phyloP scores from a whole-genome alignment of 2,329 filamentous ascomycete species.

The Fusarium sp. region DNA sequence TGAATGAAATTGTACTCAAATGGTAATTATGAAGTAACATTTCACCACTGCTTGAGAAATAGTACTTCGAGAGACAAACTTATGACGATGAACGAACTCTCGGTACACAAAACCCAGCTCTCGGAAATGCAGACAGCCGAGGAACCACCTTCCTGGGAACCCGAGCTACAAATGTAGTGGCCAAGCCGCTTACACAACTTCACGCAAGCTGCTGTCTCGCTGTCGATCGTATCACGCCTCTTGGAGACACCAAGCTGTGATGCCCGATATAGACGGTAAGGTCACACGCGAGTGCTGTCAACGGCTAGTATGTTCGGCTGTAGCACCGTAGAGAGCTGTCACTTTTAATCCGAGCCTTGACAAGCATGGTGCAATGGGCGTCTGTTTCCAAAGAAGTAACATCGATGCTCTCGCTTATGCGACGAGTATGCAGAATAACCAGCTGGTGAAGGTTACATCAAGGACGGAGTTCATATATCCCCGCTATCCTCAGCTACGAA shows the following conservation, averaged over 20 bases:
- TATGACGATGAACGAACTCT: slow-evolving; percentile 6
- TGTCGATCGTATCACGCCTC: slow-evolving; percentile 38
- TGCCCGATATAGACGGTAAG: slow-evolving; percentile 31
- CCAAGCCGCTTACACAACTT: slow-evolving; percentile 43
- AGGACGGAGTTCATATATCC: slow-evolving; percentile 17
- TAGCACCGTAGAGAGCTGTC: slow-evolving; percentile 28
- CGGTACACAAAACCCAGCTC: slow-evolving; percentile 16
- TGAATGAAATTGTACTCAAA: neutral
- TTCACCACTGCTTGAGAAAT: neutral
- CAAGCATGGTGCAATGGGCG: neutral
- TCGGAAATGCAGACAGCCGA: slow-evolving; percentile 29
- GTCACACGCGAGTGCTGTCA: slow-evolving; percentile 28
- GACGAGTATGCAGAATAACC: neutral
- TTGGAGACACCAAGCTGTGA: slow-evolving; percentile 24
- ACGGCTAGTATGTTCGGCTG: slow-evolving; percentile 26
- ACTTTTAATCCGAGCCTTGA: slow-evolving; percentile 9
- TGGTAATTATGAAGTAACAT: neutral
- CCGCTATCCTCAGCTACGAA: slow-evolving; percentile 14
- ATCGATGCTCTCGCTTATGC: slow-evolving; percentile 15
- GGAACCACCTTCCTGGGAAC: slow-evolving; percentile 38
- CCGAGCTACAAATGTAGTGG: slow-evolving; percentile 21
- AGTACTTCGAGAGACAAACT: neutral
- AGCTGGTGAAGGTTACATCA: slow-evolving; percentile 35
- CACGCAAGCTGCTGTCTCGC: slow-evolving; percentile 32
- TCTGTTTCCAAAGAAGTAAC: neutral